phyloP scores from a whole-genome alignment of 352 stramenopile genomes.

The Elongisporangium anandrum region DNA sequence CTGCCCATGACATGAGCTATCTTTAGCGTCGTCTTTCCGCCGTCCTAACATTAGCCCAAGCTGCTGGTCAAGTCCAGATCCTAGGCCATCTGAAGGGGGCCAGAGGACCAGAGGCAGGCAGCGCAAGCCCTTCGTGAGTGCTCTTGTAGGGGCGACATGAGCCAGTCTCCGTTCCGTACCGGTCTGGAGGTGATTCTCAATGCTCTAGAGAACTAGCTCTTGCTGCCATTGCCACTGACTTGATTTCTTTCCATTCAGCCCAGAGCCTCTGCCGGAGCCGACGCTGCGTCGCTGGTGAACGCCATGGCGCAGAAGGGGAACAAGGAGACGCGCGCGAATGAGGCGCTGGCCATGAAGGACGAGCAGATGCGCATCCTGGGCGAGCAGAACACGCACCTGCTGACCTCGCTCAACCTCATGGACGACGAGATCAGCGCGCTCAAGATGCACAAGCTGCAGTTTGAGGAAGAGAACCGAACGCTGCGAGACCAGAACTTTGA shows the following conservation, averaged over 20 bases:
- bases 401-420: constrained; percentile 85
- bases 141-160: constrained; percentile 11
- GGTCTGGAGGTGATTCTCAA: constrained; percentile 10
- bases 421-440: constrained; percentile 69
- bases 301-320: constrained; percentile 62
- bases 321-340: constrained; percentile 84
- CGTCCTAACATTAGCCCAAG: neutral
- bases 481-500: constrained; percentile 93
- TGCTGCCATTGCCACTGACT: too few species aligned
- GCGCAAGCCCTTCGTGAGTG: too few species aligned
- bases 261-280: constrained; percentile 1
- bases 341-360: constrained; percentile 95
- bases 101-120: neutral
- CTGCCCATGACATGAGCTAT: neutral
- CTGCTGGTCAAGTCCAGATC: too few species aligned
- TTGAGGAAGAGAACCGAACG: constrained; percentile 90
- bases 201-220: neutral
- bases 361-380: constrained; percentile 94
- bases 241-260: too few species aligned
- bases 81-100: too few species aligned
- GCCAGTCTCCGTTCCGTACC: constrained; percentile 12
- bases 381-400: constrained; percentile 88
- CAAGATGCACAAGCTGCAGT: constrained; percentile 52
- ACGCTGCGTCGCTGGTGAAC: constrained; percentile 30
- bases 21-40: neutral